Conservation (phyloP, 306 rosid genomes). For the Arachis hypogaea region DNA sequence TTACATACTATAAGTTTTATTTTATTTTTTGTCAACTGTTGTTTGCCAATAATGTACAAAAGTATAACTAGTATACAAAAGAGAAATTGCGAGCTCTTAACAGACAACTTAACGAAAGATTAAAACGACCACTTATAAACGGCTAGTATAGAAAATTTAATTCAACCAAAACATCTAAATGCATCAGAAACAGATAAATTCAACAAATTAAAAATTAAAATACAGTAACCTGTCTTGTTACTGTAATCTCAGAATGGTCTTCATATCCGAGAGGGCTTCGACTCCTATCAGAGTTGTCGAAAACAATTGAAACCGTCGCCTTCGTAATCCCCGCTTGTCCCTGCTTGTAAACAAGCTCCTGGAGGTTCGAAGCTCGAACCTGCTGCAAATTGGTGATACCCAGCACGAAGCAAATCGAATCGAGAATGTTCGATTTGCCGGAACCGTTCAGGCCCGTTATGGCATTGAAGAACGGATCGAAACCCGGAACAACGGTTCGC, state of each 20-base stretch:
- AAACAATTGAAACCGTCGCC: conserved; percentile 86
- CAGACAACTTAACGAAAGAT: background rate
- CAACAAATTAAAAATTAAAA: background rate
- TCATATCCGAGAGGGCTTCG: conserved; percentile 93
- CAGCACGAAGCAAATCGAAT: conserved; percentile 86
- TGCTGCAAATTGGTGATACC: conserved; percentile 95
- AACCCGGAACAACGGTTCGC: conserved; percentile 87
- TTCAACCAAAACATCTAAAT: conserved; percentile 11
- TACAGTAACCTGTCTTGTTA: conserved; percentile 77
- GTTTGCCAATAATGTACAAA: background rate
- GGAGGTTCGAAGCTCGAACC: conserved; percentile 92
- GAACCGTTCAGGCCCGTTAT: conserved; percentile 94
- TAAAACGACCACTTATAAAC: conserved; percentile 14
- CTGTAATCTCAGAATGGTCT: conserved; percentile 77
- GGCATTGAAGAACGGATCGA: conserved; percentile 88
- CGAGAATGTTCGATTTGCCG: conserved; percentile 94
- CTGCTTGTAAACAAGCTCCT: conserved; percentile 95
- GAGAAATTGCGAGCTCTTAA: background rate
- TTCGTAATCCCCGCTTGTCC: conserved; percentile 98
- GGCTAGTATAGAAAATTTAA: background rate
- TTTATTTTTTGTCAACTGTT: background rate
- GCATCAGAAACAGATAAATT: background rate
- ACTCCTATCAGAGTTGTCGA: conserved; percentile 69
- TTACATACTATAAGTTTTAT: too few relatives aligned
- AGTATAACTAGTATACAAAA: background rate